Evolutionary conservation across 495 filamentous ascomycete genomes (phyloP), one percentile per base, ranked within the genome.

Genomic region (Lophiostoma macrostomum): DNA sequence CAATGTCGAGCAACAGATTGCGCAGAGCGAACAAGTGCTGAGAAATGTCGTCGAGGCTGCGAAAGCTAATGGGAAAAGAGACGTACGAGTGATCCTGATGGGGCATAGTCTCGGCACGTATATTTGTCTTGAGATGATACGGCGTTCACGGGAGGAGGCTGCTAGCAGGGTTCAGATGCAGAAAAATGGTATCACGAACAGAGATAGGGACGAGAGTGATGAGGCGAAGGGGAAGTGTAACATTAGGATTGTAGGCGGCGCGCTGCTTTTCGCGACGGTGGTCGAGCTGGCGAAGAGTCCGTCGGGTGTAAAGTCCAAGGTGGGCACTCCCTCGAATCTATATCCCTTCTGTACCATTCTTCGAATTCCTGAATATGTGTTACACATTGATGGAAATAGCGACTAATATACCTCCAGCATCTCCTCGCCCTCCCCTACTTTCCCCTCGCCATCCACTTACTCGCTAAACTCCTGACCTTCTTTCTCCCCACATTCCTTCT

Each of bases 1-100:
- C 25, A 56, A 65, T 16, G 73, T 95, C 1, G 74, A 83, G 58
- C 75, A 83, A 12, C 86, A 91, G 64, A 87, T 90, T 42, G 49
- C 62, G 14, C 59, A 69, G 42, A 63, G 74, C 13, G 77, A 71
- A 53, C 34, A 69, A 36, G 59, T 51, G 0, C 62, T 82, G 14
- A 56, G 48, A 6, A 50, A 57, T 5, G 32, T 45, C 34, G 28
- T 48, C 5, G n/a, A 13, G n/a, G 13, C 8, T 13, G 32, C 25
- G 37, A 30, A 40, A 3, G 41, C 2, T 11, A 20, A 56, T 13
- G 50, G 47, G 37, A 19, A 2, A 34, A 14, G 41, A 53, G 32
- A 30, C 20, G 13, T 61, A 8, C 77, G 78, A 31, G 77, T 95
- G 2, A 77, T 95, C 19, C 73, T 97, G 5, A 80, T 94, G 13